A percentile compares a stretch with the other conserved stretches of the same genome.
phyloP scores from a whole-genome alignment of 2,329 filamentous ascomycete species.

The Dactylellina sp. region DNA sequence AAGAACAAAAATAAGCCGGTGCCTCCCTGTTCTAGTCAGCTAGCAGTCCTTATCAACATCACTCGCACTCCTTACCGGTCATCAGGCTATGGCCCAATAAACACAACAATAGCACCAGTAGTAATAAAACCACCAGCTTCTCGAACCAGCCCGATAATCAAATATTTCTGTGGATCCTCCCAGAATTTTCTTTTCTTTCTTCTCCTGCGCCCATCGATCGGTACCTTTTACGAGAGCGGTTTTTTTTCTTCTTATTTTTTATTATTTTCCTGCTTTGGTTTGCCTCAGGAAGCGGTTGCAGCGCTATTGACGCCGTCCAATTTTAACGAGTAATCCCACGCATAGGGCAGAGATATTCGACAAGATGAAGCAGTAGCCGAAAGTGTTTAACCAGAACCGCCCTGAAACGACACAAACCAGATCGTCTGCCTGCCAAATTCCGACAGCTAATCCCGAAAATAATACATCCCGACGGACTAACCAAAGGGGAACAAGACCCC shows the following conservation, averaged over 20 bases:
- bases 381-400: slow-evolving; percentile 46
- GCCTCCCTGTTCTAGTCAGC: slow-evolving; percentile 13
- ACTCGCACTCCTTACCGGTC: slow-evolving; percentile 9
- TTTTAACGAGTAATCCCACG: slow-evolving; percentile 47
- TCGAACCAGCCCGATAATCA: not conserved
- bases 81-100: slow-evolving; percentile 28
- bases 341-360: slow-evolving; percentile 54
- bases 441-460: slow-evolving; percentile 39
- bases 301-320: slow-evolving; percentile 19
- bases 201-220: not conserved
- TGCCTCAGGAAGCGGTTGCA: slow-evolving; percentile 5
- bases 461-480: slow-evolving; percentile 41
- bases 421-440: slow-evolving; percentile 44
- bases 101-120: too few relatives aligned
- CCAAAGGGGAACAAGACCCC: slow-evolving; percentile 20
- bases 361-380: slow-evolving; percentile 57
- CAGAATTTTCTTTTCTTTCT: not conserved
- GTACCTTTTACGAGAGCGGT: not conserved
- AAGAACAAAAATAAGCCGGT: not conserved
- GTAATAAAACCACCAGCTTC: too few relatives aligned
- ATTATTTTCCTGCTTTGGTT: not conserved
- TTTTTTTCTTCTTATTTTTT: not conserved
- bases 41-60: slow-evolving; percentile 26
- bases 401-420: slow-evolving; percentile 48
- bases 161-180: not conserved